Evolutionary conservation across 345 rosid species (phyloP).

Genomic region (Microcos paniculata): DNA sequence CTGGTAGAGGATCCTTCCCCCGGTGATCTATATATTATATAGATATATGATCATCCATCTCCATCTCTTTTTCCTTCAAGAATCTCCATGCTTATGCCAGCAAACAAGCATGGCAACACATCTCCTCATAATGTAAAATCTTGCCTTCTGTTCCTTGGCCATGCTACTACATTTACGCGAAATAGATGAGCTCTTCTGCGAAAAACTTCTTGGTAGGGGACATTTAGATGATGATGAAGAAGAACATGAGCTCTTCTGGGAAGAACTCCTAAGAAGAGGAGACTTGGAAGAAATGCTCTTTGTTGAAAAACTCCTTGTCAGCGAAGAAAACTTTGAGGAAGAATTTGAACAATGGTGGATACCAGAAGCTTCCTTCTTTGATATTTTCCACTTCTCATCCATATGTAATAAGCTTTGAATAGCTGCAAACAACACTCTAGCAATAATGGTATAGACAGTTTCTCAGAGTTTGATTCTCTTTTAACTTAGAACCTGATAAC

Average conservation of each 20-base stretch:
- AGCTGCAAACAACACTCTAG: background rate
- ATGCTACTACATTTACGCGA: conserved; percentile 74
- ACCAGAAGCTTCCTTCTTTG: conserved; percentile 51
- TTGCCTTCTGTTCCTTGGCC: conserved; percentile 95
- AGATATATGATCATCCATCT: background rate
- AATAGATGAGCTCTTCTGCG: conserved; percentile 60
- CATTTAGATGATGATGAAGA: conserved; percentile 55
- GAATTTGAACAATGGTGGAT: conserved; percentile 35
- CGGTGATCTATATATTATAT: background rate
- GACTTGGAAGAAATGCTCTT: conserved; percentile 65
- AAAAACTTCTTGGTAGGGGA: conserved; percentile 44
- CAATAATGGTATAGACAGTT: conserved; percentile 5
- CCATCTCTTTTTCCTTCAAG: conserved; percentile 27
- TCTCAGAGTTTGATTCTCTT: conserved; percentile 5
- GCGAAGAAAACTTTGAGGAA: conserved; percentile 42
- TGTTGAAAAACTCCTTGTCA: conserved; percentile 69
- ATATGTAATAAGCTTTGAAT: conserved; percentile 37
- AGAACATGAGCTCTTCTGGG: conserved; percentile 44
- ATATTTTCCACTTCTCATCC: conserved; percentile 81
- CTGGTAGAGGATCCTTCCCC: conserved; percentile 10
- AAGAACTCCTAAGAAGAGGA: conserved; percentile 56
- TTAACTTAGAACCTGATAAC: background rate
- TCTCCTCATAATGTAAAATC: conserved; percentile 93
- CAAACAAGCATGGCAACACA: conserved; percentile 99
- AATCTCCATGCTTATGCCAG: conserved; percentile 95